These are phyloP conservation scores for Thermomucor indicae-seudaticae DNA, from an alignment of 371 early-diverging fungal genomes.

Conservation along the genomic window DNA sequence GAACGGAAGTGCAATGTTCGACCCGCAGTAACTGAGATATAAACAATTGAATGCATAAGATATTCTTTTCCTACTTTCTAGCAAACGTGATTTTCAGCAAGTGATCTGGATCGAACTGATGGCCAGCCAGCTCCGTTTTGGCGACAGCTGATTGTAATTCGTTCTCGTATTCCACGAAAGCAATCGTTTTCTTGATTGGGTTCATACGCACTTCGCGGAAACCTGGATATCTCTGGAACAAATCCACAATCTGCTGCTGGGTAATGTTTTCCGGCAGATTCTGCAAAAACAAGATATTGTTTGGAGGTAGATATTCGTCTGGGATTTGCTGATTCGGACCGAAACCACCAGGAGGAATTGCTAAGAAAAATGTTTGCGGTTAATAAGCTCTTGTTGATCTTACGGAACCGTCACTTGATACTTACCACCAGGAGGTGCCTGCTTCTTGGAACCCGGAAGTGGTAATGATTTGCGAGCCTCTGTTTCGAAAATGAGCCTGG, in stretches of 20 bases:
- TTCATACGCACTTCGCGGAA: conserved; percentile 90
- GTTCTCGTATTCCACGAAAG: conserved; percentile 93
- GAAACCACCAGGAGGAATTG: conserved; percentile 1
- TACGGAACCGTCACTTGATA: too few relatives aligned
- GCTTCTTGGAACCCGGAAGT: conserved; percentile 42
- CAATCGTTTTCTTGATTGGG: conserved; percentile 81
- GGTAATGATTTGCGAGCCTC: conserved; percentile 29
- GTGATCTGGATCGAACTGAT: conserved; percentile 67
- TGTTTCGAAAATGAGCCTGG: background rate
- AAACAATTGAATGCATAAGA: conserved; percentile 1
- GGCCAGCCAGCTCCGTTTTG: conserved; percentile 72
- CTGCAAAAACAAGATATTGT: conserved; percentile 88
- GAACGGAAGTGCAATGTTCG: conserved; percentile 31
- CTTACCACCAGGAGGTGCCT: conserved; percentile 17
- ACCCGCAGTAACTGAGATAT: background rate
- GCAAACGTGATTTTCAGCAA: conserved; percentile 84
- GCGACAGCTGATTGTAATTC: conserved; percentile 78
- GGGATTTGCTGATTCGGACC: conserved; percentile 39
- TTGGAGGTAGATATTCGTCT: conserved; percentile 76
- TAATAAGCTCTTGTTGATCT: too few relatives aligned
- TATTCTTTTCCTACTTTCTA: conserved; percentile 52
- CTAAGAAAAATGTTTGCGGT: background rate
- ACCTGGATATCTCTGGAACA: conserved; percentile 77
- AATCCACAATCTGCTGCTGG: conserved; percentile 53
- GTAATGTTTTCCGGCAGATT: conserved; percentile 79